A percentile compares a stretch with the other conserved stretches of the same genome.
Conservation (phyloP, 306 rosid genomes). For the apple (Malus domestica) region DNA sequence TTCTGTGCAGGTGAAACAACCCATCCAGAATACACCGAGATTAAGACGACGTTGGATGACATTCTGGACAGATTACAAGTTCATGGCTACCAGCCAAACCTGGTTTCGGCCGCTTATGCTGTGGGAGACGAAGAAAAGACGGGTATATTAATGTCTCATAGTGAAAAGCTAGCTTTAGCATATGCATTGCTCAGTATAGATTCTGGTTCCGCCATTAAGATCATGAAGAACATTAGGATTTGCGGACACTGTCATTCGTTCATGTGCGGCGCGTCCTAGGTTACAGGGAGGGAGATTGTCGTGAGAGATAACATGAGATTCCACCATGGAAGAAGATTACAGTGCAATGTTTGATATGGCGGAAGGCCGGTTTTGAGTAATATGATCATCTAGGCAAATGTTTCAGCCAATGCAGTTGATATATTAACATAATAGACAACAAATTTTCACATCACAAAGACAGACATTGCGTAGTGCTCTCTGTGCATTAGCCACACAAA, state of each 20-base stretch:
- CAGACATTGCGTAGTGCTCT: neutral
- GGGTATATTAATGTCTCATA: conserved; percentile 49
- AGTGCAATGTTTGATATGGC: neutral
- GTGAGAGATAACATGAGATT: conserved; percentile 72
- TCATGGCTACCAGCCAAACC: conserved; percentile 54
- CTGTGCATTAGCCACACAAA: too few species aligned
- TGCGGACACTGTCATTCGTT: conserved; percentile 74
- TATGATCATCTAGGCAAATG: neutral
- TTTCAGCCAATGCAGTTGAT: neutral
- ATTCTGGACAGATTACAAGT: conserved; percentile 47
- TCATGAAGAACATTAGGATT: conserved; percentile 80
- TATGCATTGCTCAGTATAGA: conserved; percentile 47
- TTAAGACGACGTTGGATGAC: conserved; percentile 46
- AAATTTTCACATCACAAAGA: neutral
- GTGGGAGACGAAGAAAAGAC: conserved; percentile 44
- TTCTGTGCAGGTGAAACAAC: conserved; percentile 54
- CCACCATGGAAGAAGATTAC: conserved; percentile 33
- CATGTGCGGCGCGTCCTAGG: conserved; percentile 60
- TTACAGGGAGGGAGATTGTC: conserved; percentile 59
- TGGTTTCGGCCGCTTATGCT: conserved; percentile 49
- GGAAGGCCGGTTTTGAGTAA: neutral
- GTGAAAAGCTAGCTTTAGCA: conserved; percentile 78
- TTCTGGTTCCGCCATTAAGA: conserved; percentile 49
- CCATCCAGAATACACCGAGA: conserved; percentile 50
- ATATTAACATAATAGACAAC: neutral